Conservation (phyloP, 1,284 basidiomycete genomes). For the Sanghuangporus baumii region DNA sequence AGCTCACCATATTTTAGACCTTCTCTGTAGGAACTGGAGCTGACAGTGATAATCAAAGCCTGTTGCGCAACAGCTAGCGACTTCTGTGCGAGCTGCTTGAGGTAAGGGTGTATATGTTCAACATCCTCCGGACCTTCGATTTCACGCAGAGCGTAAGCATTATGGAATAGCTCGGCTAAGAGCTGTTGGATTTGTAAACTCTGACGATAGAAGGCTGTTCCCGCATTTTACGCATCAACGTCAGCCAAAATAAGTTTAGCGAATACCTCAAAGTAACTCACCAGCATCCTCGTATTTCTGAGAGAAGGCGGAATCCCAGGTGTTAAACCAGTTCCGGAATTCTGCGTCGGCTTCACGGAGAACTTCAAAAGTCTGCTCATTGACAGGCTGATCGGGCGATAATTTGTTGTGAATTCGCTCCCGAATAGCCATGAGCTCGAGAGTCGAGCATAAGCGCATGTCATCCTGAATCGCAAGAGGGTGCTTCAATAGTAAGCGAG, state of each 20-base stretch:
- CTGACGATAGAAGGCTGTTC: slow-evolving; percentile 72
- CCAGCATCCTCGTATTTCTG: slow-evolving; percentile 78
- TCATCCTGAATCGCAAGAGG: slow-evolving; percentile 88
- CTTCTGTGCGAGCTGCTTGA: slow-evolving; percentile 62
- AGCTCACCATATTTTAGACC: slow-evolving; percentile 80
- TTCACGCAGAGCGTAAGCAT: slow-evolving; percentile 69
- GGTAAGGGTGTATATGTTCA: slow-evolving; percentile 63
- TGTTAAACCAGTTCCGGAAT: slow-evolving; percentile 67
- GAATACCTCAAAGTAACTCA: slow-evolving; percentile 28
- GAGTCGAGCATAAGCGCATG: slow-evolving; percentile 90
- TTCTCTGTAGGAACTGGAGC: slow-evolving; percentile 76
- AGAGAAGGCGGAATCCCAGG: slow-evolving; percentile 75
- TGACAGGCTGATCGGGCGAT: slow-evolving; percentile 62
- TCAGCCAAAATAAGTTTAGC: not conserved
- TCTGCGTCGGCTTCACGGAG: slow-evolving; percentile 60
- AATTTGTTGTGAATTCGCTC: slow-evolving; percentile 70
- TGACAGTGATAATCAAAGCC: slow-evolving; percentile 69
- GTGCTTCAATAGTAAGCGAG: slow-evolving; percentile 77
- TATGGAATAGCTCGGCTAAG: slow-evolving; percentile 77
- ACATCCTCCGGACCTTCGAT: slow-evolving; percentile 76
- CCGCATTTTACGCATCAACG: slow-evolving; percentile 12
- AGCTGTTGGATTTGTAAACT: slow-evolving; percentile 76
- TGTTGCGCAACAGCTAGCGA: slow-evolving; percentile 68
- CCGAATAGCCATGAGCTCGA: slow-evolving; percentile 79
- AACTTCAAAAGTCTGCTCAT: slow-evolving; percentile 58